These are phyloP conservation scores for Tricholoma terreum DNA, from an alignment of 768 basidiomycete species.

Conservation along the genomic window DNA sequence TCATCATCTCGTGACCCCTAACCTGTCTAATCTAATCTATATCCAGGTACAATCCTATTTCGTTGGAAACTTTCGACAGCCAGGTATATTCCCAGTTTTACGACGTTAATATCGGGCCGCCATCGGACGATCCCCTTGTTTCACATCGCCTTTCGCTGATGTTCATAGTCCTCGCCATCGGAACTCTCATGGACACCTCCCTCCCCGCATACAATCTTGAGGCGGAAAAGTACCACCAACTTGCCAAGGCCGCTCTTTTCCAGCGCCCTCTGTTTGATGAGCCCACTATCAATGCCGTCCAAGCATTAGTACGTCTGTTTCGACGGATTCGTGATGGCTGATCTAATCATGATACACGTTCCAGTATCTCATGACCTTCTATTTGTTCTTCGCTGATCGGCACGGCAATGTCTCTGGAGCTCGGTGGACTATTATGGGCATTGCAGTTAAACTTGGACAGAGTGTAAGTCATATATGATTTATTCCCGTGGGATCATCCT, in stretches of 20 bases:
- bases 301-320: slow-evolving; percentile 51
- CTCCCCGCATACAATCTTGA: slow-evolving; percentile 60
- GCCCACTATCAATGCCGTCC: slow-evolving; percentile 65
- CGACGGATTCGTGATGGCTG: slow-evolving; percentile 1
- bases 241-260: slow-evolving; percentile 64
- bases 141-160: slow-evolving; percentile 62
- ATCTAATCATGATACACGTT: slow-evolving; percentile 11
- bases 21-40: slow-evolving; percentile 8
- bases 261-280: slow-evolving; percentile 63
- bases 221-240: slow-evolving; percentile 67
- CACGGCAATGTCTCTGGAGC: slow-evolving; percentile 64
- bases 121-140: slow-evolving; percentile 47
- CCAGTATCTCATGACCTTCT: slow-evolving; percentile 69
- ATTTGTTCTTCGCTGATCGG: slow-evolving; percentile 65
- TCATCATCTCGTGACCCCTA: not conserved
- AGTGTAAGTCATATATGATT: slow-evolving; percentile 47
- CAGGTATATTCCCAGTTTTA: slow-evolving; percentile 63
- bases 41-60: slow-evolving; percentile 66
- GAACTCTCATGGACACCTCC: slow-evolving; percentile 56
- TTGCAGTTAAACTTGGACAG: slow-evolving; percentile 67
- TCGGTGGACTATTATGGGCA: slow-evolving; percentile 66
- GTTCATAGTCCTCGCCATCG: slow-evolving; percentile 68
- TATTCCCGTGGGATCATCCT: slow-evolving; percentile 6
- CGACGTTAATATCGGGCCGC: slow-evolving; percentile 37
- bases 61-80: slow-evolving; percentile 54